Evolutionary conservation across 768 basidiomycete genomes (phyloP).

Genomic region (Pleurotus eryngii): DNA sequence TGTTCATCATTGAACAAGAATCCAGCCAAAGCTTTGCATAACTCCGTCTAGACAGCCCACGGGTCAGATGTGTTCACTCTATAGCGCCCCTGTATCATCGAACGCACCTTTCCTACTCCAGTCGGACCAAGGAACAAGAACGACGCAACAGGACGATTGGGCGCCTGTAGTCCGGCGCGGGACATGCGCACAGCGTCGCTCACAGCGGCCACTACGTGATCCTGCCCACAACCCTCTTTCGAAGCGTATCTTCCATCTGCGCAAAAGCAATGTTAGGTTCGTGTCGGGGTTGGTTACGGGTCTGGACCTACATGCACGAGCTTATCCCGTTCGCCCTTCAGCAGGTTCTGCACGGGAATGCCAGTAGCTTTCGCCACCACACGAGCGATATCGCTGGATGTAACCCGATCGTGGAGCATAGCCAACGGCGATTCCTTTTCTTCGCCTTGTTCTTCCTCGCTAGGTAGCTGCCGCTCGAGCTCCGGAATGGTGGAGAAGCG

Average conservation of each 20-base stretch:
- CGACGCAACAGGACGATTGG: conserved; percentile 86
- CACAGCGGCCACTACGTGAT: conserved; percentile 81
- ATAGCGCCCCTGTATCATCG: not conserved
- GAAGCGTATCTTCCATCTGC: conserved; percentile 85
- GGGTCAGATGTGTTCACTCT: not conserved
- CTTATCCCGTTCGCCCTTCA: conserved; percentile 89
- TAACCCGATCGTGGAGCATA: conserved; percentile 84
- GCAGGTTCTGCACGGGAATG: conserved; percentile 83
- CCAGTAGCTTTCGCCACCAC: conserved; percentile 89
- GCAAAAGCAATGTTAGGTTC: not conserved
- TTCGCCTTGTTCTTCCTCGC: conserved; percentile 39
- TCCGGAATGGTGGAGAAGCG: conserved; percentile 85
- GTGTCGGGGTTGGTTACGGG: too few species aligned
- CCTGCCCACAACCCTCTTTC: conserved; percentile 85
- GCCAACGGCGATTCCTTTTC: conserved; percentile 48
- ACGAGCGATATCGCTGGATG: conserved; percentile 82
- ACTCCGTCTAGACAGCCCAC: conserved; percentile 58
- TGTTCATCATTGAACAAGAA: conserved; percentile 92
- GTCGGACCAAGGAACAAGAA: conserved; percentile 91
- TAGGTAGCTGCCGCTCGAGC: conserved; percentile 67
- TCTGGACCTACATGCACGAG: conserved; percentile 68
- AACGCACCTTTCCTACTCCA: conserved; percentile 74
- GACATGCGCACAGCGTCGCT: conserved; percentile 92
- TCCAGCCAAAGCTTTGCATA: conserved; percentile 82
- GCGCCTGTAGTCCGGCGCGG: conserved; percentile 85